Base-by-base conservation (phyloP, 371 early-diverging fungal genomes). In the Apophysomyces elegans region DNA sequence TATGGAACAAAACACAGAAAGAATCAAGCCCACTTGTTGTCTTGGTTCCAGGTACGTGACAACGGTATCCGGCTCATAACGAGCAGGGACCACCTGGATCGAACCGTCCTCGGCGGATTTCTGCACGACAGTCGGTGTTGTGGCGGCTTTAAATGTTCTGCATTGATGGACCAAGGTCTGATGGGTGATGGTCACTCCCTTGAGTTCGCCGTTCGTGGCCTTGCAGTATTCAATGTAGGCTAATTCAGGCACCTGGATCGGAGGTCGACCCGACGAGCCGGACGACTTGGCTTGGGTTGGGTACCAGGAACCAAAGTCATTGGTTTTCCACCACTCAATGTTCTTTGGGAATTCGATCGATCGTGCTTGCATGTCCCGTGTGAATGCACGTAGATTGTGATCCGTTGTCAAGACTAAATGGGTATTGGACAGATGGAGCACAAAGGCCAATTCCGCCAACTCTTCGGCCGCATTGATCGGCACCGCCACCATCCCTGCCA, bases 171-270 rank as follows among this genome's bases (percentile, higher is more conserved):
- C 84, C 39, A 95, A 81, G 5, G 91, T 88, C 13, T 86, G 79
- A 69, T 95, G 95, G 38, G 90, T 88, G 37, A 95, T 77, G 12
- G 87, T 87, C 5, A 94, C 91, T 46, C 94, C 96, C 73, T 94
- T 94, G 7, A 94, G 80, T 73, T 92, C 92, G 41, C 95, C 94
- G 70, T 86, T 88, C 9, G 87, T 86, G 62, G 91, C 90, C 64
- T 94, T 95, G 60, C 89, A 87, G 66, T 90, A 95, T 73, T 94
- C 95, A 43, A 95, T 85, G 66, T 94, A 94, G 4, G 96, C 96
- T n/a, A 91, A 70, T 37, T 93, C 93, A 6, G 81, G 75, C 5
- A 70, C 62, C 8, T 63, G 65, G 58, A 78, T 75, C 1, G 82
- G 75, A 0, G 83, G 80, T 4, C 65, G 70, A 50, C 71, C 61